phyloP scores from a whole-genome alignment of 2,329 filamentous ascomycete species.

The Lasiodiplodia sp. region DNA sequence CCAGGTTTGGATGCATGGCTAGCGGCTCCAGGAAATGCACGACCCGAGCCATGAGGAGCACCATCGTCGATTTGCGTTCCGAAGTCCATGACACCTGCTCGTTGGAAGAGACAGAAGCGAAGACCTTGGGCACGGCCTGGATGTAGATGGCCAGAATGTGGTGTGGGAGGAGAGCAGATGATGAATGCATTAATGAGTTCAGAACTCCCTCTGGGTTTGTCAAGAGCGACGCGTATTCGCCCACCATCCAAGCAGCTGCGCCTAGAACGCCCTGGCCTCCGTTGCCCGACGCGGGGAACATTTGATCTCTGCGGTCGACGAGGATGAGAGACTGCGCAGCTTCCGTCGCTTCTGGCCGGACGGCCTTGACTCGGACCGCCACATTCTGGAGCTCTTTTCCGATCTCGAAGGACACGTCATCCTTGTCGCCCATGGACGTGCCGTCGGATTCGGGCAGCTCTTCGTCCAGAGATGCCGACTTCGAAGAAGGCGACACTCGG shows the following conservation, averaged over 20 bases:
- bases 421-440: slow-evolving; percentile 29
- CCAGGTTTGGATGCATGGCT: slow-evolving; percentile 81
- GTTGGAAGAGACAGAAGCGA: slow-evolving; percentile 73
- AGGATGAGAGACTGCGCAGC: slow-evolving; percentile 80
- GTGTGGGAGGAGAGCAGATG: slow-evolving; percentile 63
- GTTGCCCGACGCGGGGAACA: slow-evolving; percentile 60
- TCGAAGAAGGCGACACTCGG: slow-evolving; percentile 65
- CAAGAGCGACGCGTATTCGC: slow-evolving; percentile 83
- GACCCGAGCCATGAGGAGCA: slow-evolving; percentile 80
- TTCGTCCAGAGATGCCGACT: slow-evolving; percentile 14
- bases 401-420: slow-evolving; percentile 71
- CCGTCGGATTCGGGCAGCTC: slow-evolving; percentile 34
- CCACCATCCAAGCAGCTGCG: slow-evolving; percentile 83
- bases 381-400: slow-evolving; percentile 89
- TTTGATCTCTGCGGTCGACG: slow-evolving; percentile 64
- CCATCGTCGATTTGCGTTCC: slow-evolving; percentile 75
- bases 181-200: slow-evolving; percentile 74
- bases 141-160: slow-evolving; percentile 79
- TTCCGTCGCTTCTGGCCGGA: slow-evolving; percentile 79
- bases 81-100: slow-evolving; percentile 72
- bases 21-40: slow-evolving; percentile 83
- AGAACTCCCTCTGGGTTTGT: slow-evolving; percentile 74
- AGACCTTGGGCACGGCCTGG: slow-evolving; percentile 86
- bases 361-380: slow-evolving; percentile 86
- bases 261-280: slow-evolving; percentile 71